Evolutionary conservation across 352 stramenopile species (phyloP), one percentile per base, ranked within the genome.

Genomic region (Globisporangium takayamanum): DNA sequence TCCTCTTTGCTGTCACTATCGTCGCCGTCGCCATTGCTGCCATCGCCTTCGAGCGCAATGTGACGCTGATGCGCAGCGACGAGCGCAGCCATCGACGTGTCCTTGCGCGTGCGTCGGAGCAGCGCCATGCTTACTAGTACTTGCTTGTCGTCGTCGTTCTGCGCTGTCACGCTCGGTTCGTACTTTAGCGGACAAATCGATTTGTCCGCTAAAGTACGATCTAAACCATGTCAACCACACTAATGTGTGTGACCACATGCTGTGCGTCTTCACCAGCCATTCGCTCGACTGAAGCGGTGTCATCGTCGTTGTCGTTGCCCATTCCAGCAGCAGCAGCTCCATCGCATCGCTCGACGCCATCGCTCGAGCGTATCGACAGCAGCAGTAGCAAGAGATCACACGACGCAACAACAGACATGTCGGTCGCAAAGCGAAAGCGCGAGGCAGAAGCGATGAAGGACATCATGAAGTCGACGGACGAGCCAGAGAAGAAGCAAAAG

Each of bases 401-500:
- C 18, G 11, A 47, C 44, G 18, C 8, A 12, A 28, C n/a, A 30
- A 8, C n/a, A 41, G 39, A 5, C 53, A 67, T 67, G 60, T 62
- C 60, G 60, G 60, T 54, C 20, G 55, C 60, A 36, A 67, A 67
- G 50, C 56, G 60, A 51, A 67, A 51, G 67, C 67, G 55, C 42
- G 60, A 62, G 60, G 55, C 44, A 3, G 60, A 61, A 2, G 55
- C 60, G 30, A 67, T 67, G 60, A 65, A 65, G 59, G 46, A 55
- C 53, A 65, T 65, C 59, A 60, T 49, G 37, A 50, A 53, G 26
- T 48, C 59, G 41, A 57, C 57, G 37, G 68, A 72, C 18, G 68
- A 72, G 47, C 57, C 54, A 26, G 70, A 76, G 39, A 76, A 79
- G 68, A 76, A 79, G 70, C 68, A 73, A 55, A 74, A 76, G 65